A percentile compares a stretch with the other conserved stretches of the same genome.
These are phyloP conservation scores for Rhynchosporium agropyri DNA, from an alignment of 2,329 filamentous ascomycete genomes.

Conservation along the genomic window DNA sequence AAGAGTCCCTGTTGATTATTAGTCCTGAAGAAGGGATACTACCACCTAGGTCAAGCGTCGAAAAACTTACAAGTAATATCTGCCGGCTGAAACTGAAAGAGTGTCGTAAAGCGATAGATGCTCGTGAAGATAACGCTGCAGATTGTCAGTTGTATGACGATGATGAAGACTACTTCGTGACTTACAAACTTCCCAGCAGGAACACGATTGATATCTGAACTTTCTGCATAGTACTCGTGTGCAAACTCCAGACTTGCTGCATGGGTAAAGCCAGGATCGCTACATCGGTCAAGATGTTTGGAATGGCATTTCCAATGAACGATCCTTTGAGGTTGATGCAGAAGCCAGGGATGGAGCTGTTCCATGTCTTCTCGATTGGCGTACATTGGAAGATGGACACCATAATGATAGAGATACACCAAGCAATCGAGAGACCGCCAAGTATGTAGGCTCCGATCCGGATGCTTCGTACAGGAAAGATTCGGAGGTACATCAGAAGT, in stretches of 20 bases:
- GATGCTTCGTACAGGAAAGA: conserved; percentile 38
- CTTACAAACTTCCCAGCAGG: conserved; percentile 44
- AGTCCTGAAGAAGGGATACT: not conserved
- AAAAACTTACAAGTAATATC: conserved; percentile 21
- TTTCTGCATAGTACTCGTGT: conserved; percentile 36
- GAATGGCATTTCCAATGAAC: conserved; percentile 50
- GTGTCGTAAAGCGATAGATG: conserved; percentile 23
- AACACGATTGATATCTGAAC: conserved; percentile 38
- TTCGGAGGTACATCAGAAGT: conserved; percentile 42
- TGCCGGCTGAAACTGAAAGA: conserved; percentile 19
- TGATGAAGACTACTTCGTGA: conserved; percentile 6
- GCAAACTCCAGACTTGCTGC: conserved; percentile 41
- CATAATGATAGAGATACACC: conserved; percentile 41
- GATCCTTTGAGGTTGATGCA: conserved; percentile 47
- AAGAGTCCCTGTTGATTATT: conserved; percentile 14
- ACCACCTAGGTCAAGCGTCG: not conserved
- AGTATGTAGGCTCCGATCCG: conserved; percentile 35
- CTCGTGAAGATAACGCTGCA: conserved; percentile 19
- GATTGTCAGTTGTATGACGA: not conserved
- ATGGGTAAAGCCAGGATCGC: conserved; percentile 44
- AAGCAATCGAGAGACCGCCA: conserved; percentile 37
- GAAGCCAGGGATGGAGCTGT: conserved; percentile 41
- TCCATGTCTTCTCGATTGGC: conserved; percentile 45
- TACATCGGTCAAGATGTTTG: conserved; percentile 47
- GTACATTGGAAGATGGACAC: conserved; percentile 47